These are phyloP conservation scores for Hyaloscypha variabilis DNA, from an alignment of 495 filamentous ascomycete species.

Conservation along the genomic window DNA sequence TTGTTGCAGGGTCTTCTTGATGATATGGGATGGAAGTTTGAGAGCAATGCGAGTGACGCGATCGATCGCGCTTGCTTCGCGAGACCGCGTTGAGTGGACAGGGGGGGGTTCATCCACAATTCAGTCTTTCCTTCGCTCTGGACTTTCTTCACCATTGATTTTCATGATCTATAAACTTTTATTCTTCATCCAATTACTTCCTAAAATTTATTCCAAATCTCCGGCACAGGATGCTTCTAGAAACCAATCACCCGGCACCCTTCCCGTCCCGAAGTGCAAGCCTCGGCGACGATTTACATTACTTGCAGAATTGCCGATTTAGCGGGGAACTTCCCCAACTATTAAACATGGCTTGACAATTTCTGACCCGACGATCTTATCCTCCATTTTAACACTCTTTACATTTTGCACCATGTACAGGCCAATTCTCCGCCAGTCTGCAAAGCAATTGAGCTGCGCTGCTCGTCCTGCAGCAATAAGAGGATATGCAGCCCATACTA, in stretches of 20 bases:
- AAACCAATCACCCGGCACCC: background rate
- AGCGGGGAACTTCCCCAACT: constrained; percentile 1
- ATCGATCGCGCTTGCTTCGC: constrained; percentile 22
- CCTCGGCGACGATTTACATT: constrained; percentile 10
- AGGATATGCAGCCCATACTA: constrained; percentile 39
- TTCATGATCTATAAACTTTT: background rate
- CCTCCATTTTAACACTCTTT: background rate
- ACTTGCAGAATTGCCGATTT: constrained; percentile 14
- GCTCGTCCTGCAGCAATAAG: constrained; percentile 31
- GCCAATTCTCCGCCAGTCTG: constrained; percentile 36
- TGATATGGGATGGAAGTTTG: background rate
- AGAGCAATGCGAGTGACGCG: constrained; percentile 21
- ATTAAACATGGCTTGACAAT: constrained; percentile 7
- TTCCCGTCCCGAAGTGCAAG: background rate
- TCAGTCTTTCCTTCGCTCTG: no score
- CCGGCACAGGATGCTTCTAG: no score
- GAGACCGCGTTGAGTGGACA: constrained; percentile 12
- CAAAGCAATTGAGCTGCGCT: constrained; percentile 37
- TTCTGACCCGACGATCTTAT: background rate
- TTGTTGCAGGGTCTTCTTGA: background rate
- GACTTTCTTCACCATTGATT: background rate
- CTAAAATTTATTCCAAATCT: background rate
- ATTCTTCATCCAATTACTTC: background rate
- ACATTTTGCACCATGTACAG: constrained; percentile 39
- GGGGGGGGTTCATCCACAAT: background rate